A percentile compares a stretch with the other conserved stretches of the same genome.
Evolutionary conservation across 2,329 filamentous ascomycete species (phyloP).

Genomic region (Scedosporium apiospermum): DNA sequence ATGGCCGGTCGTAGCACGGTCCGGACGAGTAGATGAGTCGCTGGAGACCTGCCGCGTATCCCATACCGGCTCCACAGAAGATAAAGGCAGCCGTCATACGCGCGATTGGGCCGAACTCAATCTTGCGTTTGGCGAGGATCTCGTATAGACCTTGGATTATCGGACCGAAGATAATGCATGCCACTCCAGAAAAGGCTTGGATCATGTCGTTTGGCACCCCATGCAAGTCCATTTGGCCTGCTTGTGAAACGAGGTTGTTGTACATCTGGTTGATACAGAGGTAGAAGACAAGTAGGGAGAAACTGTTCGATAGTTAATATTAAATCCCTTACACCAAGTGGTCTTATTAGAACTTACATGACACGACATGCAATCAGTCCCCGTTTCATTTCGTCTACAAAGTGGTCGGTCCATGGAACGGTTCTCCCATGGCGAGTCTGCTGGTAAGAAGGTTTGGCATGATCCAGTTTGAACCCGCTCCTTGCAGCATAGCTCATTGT

Average conservation of each 20-base stretch:
- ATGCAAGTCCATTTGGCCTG: slow-evolving; percentile 54
- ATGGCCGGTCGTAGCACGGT: slow-evolving; percentile 40
- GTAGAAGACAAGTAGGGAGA: slow-evolving; percentile 55
- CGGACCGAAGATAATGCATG: slow-evolving; percentile 65
- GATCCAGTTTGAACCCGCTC: slow-evolving; percentile 1
- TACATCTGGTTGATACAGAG: slow-evolving; percentile 40
- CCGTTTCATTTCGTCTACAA: slow-evolving; percentile 66
- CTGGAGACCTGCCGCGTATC: slow-evolving; percentile 43
- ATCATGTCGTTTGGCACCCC: slow-evolving; percentile 71
- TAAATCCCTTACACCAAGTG: background rate
- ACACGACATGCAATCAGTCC: slow-evolving; percentile 60
- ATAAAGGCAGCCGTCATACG: slow-evolving; percentile 64
- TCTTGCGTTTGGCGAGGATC: slow-evolving; percentile 47
- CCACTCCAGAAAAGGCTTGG: slow-evolving; percentile 63
- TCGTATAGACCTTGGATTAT: slow-evolving; percentile 54
- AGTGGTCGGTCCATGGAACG: slow-evolving; percentile 63
- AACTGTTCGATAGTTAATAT: background rate
- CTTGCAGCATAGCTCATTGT: background rate
- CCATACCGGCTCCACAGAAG: slow-evolving; percentile 50
- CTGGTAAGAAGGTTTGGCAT: slow-evolving; percentile 51
- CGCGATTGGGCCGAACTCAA: slow-evolving; percentile 66
- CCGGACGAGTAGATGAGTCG: slow-evolving; percentile 54
- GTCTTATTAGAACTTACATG: slow-evolving; percentile 32
- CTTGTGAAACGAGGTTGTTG: slow-evolving; percentile 54
- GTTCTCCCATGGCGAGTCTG: slow-evolving; percentile 54